phyloP scores from a whole-genome alignment of 2,329 filamentous ascomycete species.

The Aspergillus flavus region DNA sequence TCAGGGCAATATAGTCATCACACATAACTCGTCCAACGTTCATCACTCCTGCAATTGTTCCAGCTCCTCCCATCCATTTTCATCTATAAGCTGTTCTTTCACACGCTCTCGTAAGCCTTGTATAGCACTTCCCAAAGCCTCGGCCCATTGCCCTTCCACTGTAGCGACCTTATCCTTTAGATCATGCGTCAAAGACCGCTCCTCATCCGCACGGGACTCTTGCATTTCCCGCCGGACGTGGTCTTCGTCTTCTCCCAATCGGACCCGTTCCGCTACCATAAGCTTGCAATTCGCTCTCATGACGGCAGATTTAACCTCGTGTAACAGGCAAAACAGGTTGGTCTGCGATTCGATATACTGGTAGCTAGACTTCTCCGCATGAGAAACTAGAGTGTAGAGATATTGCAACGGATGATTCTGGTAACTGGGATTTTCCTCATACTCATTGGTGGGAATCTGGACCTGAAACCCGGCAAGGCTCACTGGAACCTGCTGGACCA shows the following conservation, averaged over 20 bases:
- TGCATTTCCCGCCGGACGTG: conserved; percentile 53
- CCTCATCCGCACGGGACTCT: conserved; percentile 67
- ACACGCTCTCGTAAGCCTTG: conserved; percentile 73
- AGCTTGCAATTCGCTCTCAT: conserved; percentile 69
- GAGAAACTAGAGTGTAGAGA: conserved; percentile 78
- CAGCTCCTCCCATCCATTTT: conserved; percentile 86
- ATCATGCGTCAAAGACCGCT: conserved; percentile 73
- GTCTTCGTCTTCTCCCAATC: conserved; percentile 46
- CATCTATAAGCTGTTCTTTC: conserved; percentile 70
- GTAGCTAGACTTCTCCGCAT: conserved; percentile 89
- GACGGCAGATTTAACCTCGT: conserved; percentile 83
- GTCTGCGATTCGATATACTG: conserved; percentile 96
- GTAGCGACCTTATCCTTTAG: conserved; percentile 90
- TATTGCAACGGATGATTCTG: conserved; percentile 83
- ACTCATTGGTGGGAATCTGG: conserved; percentile 76
- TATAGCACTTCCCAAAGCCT: conserved; percentile 79
- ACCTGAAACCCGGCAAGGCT: conserved; percentile 64
- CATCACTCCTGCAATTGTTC: conserved; percentile 52
- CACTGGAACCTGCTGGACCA: conserved; percentile 77
- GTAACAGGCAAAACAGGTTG: conserved; percentile 84
- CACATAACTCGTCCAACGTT: neutral
- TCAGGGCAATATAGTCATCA: conserved; percentile 8
- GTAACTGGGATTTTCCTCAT: conserved; percentile 83
- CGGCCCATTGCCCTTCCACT: conserved; percentile 88
- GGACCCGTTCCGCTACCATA: conserved; percentile 65